phyloP scores from a whole-genome alignment of 1,139 yeast genomes.

The Lodderomyces parapsilosis region DNA sequence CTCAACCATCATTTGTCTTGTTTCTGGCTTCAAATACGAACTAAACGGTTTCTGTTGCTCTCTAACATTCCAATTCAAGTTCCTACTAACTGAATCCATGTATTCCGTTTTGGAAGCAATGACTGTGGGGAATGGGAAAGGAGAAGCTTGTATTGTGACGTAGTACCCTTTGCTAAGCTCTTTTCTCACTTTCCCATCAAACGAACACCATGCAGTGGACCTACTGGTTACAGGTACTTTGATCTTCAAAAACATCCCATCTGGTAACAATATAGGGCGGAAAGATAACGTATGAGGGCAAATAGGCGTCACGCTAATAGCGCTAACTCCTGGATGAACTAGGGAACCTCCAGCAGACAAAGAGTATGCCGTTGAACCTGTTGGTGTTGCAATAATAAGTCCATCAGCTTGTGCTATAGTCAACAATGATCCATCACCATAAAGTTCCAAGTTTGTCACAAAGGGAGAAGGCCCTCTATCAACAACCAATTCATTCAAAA shows the following conservation, averaged over 20 bases:
- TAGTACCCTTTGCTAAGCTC: conserved; percentile 73
- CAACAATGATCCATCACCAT: conserved; percentile 75
- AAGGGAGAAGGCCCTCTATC: conserved; percentile 90
- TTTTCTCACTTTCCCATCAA: conserved; percentile 79
- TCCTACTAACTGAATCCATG: conserved; percentile 78
- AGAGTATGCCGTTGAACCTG: conserved; percentile 91
- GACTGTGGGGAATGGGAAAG: conserved; percentile 85
- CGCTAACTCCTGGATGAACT: conserved; percentile 87
- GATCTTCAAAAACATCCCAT: conserved; percentile 75
- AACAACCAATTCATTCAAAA: conserved; percentile 77
- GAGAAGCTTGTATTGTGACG: conserved; percentile 74
- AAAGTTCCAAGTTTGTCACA: conserved; percentile 78
- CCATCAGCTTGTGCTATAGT: conserved; percentile 94
- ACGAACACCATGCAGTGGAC: conserved; percentile 86
- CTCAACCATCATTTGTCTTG: conserved; percentile 8
- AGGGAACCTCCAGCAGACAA: conserved; percentile 88
- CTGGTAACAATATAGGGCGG: conserved; percentile 84
- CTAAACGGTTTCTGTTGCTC: conserved; percentile 76
- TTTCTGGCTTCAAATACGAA: conserved; percentile 14
- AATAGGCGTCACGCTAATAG: conserved; percentile 86
- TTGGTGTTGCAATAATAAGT: conserved; percentile 82
- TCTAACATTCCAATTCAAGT: conserved; percentile 83
- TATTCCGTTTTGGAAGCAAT: conserved; percentile 74
- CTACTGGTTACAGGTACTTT: conserved; percentile 69
- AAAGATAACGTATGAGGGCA: conserved; percentile 91